Base-by-base conservation (phyloP, 2,329 filamentous ascomycete genomes). In the Aspergillus sp. region DNA sequence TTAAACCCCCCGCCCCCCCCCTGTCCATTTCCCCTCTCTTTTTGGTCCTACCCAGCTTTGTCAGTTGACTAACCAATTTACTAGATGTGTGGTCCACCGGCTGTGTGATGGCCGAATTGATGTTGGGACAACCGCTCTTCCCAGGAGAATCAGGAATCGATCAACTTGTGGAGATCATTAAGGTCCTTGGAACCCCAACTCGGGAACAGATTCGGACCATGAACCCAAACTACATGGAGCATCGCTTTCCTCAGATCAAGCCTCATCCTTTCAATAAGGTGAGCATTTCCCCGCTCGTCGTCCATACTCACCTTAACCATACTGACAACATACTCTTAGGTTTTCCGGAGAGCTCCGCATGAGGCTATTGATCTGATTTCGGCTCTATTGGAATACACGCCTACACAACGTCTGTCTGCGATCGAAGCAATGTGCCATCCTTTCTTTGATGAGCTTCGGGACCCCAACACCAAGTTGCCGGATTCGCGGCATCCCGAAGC, bases 211-310 rank as follows among this genome's bases (percentile, higher is more conserved):
- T 98, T 64, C 88, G 93, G 60, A 98, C 93, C 57, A 98, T 98
- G 93, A 98, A 98, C 73, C 93, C 93, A 50, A 98, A 98, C 73
- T 98, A 98, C 74, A 98, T 98, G 93, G 93, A 98, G 75, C 93
- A 98, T 77, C 97, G 97, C 76, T 98, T 98, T 73, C 93, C 93
- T 43, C 93, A 98, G 72, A 98, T 98, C 77, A 98, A 98, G 78
- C 93, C 93, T 49, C 93, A 98, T 66, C 93, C 93, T 23, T 98
- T 98, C 79, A 94, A 87, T 75, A 97, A 97, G 81, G 81, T 83
- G 68, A 49, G 41, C 41, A 39, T 3, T 35, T 35, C 15, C 33
- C 15, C 33, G 13, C 15, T 25, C 43, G 25, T 15, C 5, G 6
- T 12, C 22, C 10, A 12, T 39, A 13, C 7, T 1, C 7, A 13